Conservation (phyloP, 208 protist species). For the Acanthamoeba polyphaga region DNA sequence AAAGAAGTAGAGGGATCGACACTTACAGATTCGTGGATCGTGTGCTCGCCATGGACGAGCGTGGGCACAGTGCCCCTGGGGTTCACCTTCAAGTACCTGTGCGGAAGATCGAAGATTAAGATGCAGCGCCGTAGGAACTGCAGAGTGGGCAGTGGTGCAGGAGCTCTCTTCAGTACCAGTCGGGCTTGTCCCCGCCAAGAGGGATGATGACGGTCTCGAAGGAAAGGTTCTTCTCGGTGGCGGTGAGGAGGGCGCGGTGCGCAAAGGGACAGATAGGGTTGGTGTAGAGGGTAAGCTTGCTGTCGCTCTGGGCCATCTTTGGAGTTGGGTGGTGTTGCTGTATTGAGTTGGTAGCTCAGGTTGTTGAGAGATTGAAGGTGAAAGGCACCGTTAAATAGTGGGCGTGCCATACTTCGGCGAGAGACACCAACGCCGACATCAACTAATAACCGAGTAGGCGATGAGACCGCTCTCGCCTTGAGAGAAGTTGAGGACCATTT, state of each 20-base stretch:
- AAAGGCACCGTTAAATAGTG: no score
- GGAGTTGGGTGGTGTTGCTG: not conserved
- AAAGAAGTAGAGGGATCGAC: not conserved
- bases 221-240: conserved; percentile 48
- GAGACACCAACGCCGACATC: no score
- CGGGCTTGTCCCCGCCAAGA: conserved; percentile 53
- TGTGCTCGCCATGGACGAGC: conserved; percentile 34
- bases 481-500: no score
- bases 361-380: not conserved
- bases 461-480: no score
- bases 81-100: conserved; percentile 54
- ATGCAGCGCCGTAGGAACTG: not conserved
- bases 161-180: not conserved
- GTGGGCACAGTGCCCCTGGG: conserved; percentile 61
- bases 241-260: conserved; percentile 43
- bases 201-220: conserved; percentile 31
- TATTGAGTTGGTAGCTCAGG: not conserved
- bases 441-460: no score
- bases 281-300: conserved; percentile 63
- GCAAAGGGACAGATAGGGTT: conserved; percentile 72
- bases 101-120: not conserved
- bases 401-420: no score
- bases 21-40: conserved; percentile 60
- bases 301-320: not conserved
- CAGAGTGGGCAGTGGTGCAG: not conserved